A percentile compares a stretch with the other conserved stretches of the same genome.
Evolutionary conservation across 108 stramenopile species (phyloP).

Genomic region (Nitzschia sp.): DNA sequence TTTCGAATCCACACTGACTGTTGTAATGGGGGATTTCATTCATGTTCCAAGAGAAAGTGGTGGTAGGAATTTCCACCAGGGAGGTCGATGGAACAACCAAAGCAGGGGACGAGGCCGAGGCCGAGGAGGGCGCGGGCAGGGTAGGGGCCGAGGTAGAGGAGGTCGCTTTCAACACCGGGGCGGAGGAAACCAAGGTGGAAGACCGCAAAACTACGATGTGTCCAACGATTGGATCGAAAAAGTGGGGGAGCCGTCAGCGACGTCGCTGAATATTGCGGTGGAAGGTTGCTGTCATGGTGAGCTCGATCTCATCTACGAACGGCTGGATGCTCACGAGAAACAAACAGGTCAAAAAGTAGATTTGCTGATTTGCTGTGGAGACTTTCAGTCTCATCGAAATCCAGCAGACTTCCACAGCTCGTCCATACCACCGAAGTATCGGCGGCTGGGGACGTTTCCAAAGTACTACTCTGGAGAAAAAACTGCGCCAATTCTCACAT

Average conservation of each 20-base stretch:
- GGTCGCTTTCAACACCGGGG: conserved; percentile 9
- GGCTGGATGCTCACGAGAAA: conserved; percentile 49
- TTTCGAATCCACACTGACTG: too few relatives aligned
- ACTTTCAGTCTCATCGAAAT: conserved; percentile 95
- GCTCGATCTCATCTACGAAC: conserved; percentile 92
- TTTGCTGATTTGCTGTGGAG: conserved; percentile 96
- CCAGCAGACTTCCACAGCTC: conserved; percentile 80
- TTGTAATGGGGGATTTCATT: conserved; percentile 12
- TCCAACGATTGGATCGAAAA: conserved; percentile 31
- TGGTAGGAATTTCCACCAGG: conserved; percentile 2
- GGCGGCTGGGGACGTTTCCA: conserved; percentile 83
- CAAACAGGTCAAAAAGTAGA: conserved; percentile 62
- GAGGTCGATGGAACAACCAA: conserved; percentile 13
- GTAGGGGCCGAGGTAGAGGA: conserved; percentile 9
- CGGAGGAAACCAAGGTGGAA: neutral
- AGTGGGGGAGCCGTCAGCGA: conserved; percentile 30
- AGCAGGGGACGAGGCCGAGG: neutral
- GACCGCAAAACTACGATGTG: neutral
- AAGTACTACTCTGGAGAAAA: conserved; percentile 90
- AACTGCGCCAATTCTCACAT: conserved; percentile 87
- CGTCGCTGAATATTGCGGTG: conserved; percentile 78
- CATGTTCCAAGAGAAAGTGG: neutral
- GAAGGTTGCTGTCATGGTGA: conserved; percentile 99
- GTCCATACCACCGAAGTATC: conserved; percentile 93
- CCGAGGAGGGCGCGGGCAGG: too few relatives aligned